Conservation (phyloP, 2,329 filamentous ascomycete genomes). For the Pseudonectria buxi region DNA sequence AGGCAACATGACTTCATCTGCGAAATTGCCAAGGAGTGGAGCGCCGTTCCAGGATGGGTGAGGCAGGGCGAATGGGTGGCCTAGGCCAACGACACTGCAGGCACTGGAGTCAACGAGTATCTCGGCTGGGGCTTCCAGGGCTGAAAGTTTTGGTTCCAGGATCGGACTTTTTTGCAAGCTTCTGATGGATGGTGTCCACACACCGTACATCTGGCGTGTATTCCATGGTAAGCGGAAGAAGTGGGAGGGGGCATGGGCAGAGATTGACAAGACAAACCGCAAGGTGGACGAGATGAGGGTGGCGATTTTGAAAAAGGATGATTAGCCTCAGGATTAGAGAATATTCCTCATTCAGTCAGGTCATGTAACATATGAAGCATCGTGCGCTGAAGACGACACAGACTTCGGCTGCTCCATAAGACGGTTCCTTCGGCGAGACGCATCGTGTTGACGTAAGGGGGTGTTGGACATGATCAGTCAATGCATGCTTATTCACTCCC, state of each 20-base stretch:
- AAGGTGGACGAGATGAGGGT: conserved; percentile 8
- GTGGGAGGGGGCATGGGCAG: conserved; percentile 33
- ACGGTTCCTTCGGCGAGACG: too few species aligned
- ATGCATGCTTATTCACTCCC: too few species aligned
- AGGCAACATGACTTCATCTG: conserved; percentile 28
- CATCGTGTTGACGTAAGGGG: too few species aligned
- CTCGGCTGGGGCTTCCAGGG: conserved; percentile 34
- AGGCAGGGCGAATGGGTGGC: conserved; percentile 28
- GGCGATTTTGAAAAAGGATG: too few species aligned
- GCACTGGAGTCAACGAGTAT: conserved; percentile 32
- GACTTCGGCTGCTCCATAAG: too few species aligned
- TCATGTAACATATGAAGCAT: too few species aligned
- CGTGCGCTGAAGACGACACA: too few species aligned
- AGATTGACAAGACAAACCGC: conserved; percentile 27
- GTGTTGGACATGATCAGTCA: too few species aligned
- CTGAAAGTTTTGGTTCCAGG: conserved; percentile 35
- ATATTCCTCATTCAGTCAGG: too few species aligned
- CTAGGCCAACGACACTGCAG: conserved; percentile 36
- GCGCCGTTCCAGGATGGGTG: conserved; percentile 21
- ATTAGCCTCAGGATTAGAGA: too few species aligned
- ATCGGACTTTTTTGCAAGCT: conserved; percentile 31
- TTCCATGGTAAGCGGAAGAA: conserved; percentile 35
- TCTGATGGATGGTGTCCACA: conserved; percentile 32
- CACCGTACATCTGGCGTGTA: conserved; percentile 33
- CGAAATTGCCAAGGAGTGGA: conserved; percentile 20